A percentile compares a stretch with the other conserved stretches of the same genome.
Conservation (phyloP, 306 rosid species). For the Begonia fuchsioides region DNA sequence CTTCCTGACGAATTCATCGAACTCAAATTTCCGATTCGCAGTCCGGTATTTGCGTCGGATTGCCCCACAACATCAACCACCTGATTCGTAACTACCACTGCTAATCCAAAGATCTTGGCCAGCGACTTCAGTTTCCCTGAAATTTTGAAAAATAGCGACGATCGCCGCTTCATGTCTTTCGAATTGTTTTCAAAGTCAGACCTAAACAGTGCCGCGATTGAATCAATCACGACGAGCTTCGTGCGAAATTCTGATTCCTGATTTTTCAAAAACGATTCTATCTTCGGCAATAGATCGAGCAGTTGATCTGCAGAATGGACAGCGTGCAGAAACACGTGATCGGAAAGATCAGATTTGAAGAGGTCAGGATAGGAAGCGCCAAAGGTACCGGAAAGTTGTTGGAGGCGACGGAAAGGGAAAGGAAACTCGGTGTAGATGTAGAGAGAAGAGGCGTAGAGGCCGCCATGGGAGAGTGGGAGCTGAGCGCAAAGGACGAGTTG, state of each 20-base stretch:
- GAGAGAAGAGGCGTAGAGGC: conserved; percentile 61
- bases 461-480: conserved; percentile 56
- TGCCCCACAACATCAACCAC: conserved; percentile 55
- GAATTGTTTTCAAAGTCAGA: conserved; percentile 64
- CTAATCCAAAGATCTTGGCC: conserved; percentile 43
- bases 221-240: conserved; percentile 54
- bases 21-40: conserved; percentile 53
- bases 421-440: conserved; percentile 65
- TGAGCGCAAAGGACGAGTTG: conserved; percentile 71
- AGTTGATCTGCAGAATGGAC: conserved; percentile 37
- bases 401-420: conserved; percentile 72
- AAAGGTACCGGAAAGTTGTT: conserved; percentile 38
- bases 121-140: conserved; percentile 43
- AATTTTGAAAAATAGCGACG: conserved; percentile 56
- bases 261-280: conserved; percentile 19
- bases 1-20: conserved; percentile 44
- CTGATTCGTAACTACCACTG: conserved; percentile 74
- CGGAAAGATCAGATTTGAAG: conserved; percentile 20
- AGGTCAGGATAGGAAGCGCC: conserved; percentile 12
- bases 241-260: conserved; percentile 27
- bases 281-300: conserved; percentile 27
- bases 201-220: conserved; percentile 75
- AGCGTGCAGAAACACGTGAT: conserved; percentile 27
- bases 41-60: conserved; percentile 22
- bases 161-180: conserved; percentile 42